phyloP scores from a whole-genome alignment of 306 rosid genomes.

The Prunus dulcis region DNA sequence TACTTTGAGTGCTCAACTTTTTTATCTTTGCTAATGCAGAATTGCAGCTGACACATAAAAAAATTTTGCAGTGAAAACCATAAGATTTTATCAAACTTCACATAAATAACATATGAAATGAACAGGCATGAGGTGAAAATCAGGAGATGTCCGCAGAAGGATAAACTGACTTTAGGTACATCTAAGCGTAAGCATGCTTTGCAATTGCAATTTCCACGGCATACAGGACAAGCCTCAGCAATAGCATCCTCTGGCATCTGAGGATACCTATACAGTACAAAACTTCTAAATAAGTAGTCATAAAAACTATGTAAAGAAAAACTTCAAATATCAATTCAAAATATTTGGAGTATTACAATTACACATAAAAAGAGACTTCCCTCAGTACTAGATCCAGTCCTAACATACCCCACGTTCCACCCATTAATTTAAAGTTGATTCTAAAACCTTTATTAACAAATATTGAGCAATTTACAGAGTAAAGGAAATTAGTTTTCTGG shows the following conservation, averaged over 20 bases:
- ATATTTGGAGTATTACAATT: background rate
- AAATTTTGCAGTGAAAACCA: slow-evolving; percentile 19
- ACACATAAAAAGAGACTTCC: background rate
- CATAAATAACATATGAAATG: background rate
- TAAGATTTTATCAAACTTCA: background rate
- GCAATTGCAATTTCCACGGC: slow-evolving; percentile 81
- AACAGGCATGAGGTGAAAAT: background rate
- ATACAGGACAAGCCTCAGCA: slow-evolving; percentile 67
- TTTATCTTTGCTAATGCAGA: background rate
- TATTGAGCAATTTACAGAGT: background rate
- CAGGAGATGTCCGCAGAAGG: background rate
- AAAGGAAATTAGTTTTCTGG: background rate
- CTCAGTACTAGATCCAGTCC: background rate
- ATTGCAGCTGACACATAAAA: slow-evolving; percentile 10
- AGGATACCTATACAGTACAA: slow-evolving; percentile 62
- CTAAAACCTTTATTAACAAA: background rate
- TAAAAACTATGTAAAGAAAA: background rate
- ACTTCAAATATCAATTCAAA: background rate
- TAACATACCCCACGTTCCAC: background rate
- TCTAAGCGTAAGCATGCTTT: slow-evolving; percentile 59
- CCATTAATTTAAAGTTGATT: background rate
- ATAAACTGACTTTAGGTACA: slow-evolving; percentile 34
- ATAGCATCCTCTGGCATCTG: slow-evolving; percentile 38
- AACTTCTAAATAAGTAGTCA: background rate
- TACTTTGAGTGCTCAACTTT: slow-evolving; percentile 38